These are phyloP conservation scores for Fraxinus excelsior DNA, from an alignment of 257 asterid species.

Conservation along the genomic window DNA sequence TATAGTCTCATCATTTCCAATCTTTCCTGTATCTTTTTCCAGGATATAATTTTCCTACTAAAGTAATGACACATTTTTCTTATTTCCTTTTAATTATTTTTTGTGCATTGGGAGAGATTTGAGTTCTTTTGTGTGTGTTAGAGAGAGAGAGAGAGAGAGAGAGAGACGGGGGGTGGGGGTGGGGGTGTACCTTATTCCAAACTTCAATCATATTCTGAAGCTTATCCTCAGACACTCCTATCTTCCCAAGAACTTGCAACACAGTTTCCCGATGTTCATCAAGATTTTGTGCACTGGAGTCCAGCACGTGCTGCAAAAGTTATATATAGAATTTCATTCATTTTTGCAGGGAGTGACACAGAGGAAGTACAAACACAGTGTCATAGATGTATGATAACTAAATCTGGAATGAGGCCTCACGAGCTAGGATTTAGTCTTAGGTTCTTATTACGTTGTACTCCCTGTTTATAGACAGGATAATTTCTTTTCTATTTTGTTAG, in stretches of 20 bases:
- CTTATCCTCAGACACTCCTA: constrained; percentile 82
- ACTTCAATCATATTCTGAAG: constrained; percentile 94
- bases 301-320: constrained; percentile 86
- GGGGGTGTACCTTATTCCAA: constrained; percentile 75
- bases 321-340: neutral
- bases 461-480: no score
- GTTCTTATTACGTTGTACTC: no score
- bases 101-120: neutral
- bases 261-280: constrained; percentile 78
- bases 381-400: no score
- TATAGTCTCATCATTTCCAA: neutral
- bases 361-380: neutral
- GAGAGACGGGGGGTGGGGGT: no score
- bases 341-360: constrained; percentile 4
- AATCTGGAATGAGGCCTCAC: no score
- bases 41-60: neutral
- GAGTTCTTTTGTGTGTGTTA: neutral
- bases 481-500: no score
- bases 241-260: constrained; percentile 72
- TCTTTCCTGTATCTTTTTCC: neutral
- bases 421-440: no score
- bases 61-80: neutral
- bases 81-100: constrained; percentile 5
- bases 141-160: neutral
- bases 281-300: constrained; percentile 80